Base-by-base conservation (phyloP, 1,284 basidiomycete genomes). In the Cryptococcus sp. region DNA sequence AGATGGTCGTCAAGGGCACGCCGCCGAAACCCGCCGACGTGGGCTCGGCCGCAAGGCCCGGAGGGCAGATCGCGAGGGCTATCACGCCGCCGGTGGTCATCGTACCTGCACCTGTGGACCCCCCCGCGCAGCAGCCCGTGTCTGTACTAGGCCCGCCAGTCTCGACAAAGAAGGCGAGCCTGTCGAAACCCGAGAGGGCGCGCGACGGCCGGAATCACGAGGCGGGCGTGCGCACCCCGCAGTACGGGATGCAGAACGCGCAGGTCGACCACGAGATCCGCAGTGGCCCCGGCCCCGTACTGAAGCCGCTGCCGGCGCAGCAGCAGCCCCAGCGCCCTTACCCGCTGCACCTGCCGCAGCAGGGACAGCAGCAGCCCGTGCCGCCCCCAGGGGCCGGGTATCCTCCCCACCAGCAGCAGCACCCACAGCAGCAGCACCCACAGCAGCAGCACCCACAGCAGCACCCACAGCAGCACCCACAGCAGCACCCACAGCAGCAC, bases 221-320 rank as follows among this genome's bases (percentile, higher is more conserved):
- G 77, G 89, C 85, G 77, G 85, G 91, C 3, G 85, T 96, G 61
- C 85, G 86, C 61, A 86, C 89, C 9, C 90, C 92, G 21, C 88
- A 90, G 68, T 97, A 95, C 72, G 92, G 93, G 65, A 86, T 89
- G 83, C 93, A 96, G 73, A 89, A 91, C 72, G 85, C 88, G 20
- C 89, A 87, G 59, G 89, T 96, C 82, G 89, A 93, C 70, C 87
- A 91, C 67, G 91, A 94, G 53, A 62, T 79, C 52, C 61, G 67
- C 20, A 52, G 42, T 38, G 57, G 35, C 24, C 63, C 21, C 38
- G 57, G 35, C 24, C 63, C 21, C 38, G 48, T 18, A 44, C 61
- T 20, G 51, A 56, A 58, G 24, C 53, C 57, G 39, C 49, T 42
- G 16, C 62, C 64, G 42, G 53, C 55, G 11, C 61, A 63, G 37